These are phyloP conservation scores for Musa troglodytarum DNA, from an alignment of 176 grass and related monocot species.

Conservation along the genomic window DNA sequence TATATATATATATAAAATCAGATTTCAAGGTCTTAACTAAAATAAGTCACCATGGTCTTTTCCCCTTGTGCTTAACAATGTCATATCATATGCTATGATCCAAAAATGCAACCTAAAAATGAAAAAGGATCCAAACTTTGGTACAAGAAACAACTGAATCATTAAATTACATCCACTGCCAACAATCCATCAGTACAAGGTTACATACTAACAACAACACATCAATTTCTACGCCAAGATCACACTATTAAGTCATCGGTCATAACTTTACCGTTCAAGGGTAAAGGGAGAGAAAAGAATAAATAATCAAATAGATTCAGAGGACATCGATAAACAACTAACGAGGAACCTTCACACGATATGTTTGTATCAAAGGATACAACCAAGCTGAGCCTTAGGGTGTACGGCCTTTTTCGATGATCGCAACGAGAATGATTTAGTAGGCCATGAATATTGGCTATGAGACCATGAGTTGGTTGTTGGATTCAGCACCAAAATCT, in stretches of 20 bases:
- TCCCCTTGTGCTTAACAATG: too few relatives aligned
- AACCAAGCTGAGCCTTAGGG: background rate
- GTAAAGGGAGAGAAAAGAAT: background rate
- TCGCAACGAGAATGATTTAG: background rate
- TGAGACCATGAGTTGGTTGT: background rate
- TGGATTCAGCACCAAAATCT: background rate
- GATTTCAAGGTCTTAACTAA: too few relatives aligned
- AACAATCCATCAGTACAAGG: background rate
- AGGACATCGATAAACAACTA: background rate
- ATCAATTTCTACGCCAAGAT: background rate
- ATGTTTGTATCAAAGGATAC: background rate
- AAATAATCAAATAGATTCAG: conserved; percentile 3
- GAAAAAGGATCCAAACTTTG: too few relatives aligned
- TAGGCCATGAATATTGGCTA: background rate
- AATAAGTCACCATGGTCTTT: too few relatives aligned
- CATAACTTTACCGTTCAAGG: background rate
- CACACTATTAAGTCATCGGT: background rate
- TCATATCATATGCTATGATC: too few relatives aligned
- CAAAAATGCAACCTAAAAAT: too few relatives aligned
- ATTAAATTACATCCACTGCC: background rate
- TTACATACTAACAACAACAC: background rate
- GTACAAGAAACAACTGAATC: too few relatives aligned
- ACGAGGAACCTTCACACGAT: background rate
- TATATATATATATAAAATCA: too few relatives aligned
- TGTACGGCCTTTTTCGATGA: background rate